Conservation (phyloP, 2,329 filamentous ascomycete genomes). For the Apiospora koreana region DNA sequence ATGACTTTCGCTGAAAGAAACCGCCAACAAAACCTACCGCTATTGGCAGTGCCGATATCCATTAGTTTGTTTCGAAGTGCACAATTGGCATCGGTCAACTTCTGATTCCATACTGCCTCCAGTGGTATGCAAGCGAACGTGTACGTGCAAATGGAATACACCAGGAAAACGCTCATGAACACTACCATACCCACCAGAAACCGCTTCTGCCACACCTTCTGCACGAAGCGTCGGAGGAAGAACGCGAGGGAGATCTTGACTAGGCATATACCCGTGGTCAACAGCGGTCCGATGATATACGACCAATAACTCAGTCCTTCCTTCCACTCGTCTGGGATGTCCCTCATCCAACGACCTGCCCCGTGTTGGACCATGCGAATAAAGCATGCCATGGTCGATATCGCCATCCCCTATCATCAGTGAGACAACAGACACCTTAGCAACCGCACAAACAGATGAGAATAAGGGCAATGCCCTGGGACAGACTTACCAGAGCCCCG, state of each 20-base stretch:
- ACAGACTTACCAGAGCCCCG: conserved; percentile 10
- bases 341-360: not conserved
- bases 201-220: conserved; percentile 13
- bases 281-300: not conserved
- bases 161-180: conserved; percentile 13
- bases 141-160: conserved; percentile 12
- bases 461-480: not conserved
- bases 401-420: not conserved
- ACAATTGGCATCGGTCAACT: not conserved
- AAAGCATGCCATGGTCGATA: conserved; percentile 13
- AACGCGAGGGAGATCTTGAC: conserved; percentile 12
- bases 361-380: conserved; percentile 13
- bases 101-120: not conserved
- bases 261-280: conserved; percentile 16
- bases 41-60: not conserved
- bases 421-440: conserved; percentile 1
- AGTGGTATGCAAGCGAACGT: conserved; percentile 13
- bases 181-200: conserved; percentile 15
- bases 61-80: not conserved
- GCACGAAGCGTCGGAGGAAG: conserved; percentile 14
- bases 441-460: not conserved
- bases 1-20: not conserved
- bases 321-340: not conserved
- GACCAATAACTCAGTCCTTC: not conserved
- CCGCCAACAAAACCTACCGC: not conserved